These are phyloP conservation scores for Isabelozyma heimii DNA, from an alignment of 805 yeast species.

Conservation along the genomic window DNA sequence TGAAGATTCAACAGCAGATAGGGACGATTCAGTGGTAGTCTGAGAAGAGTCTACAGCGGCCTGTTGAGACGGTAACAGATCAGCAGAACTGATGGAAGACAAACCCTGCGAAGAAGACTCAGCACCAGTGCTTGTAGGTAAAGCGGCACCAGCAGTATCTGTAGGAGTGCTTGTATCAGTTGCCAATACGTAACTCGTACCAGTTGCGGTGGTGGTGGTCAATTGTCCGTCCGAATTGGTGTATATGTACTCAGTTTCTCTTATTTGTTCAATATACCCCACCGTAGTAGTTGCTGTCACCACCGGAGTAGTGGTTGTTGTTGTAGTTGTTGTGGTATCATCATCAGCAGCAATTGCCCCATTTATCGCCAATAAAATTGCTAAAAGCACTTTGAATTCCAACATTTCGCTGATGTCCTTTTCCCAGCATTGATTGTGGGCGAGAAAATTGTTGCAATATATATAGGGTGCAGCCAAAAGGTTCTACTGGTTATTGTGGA, in stretches of 20 bases:
- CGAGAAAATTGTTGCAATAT: neutral
- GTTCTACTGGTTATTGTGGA: neutral
- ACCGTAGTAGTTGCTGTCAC: conserved; percentile 31
- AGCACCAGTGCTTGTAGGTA: conserved; percentile 1
- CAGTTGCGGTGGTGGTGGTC: conserved; percentile 25
- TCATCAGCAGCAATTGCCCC: neutral
- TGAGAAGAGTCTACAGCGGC: neutral
- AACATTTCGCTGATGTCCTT: neutral
- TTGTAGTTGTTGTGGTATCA: conserved; percentile 7
- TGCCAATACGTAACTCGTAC: conserved; percentile 6
- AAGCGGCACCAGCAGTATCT: conserved; percentile 3
- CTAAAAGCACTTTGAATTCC: neutral
- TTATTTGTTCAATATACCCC: conserved; percentile 20
- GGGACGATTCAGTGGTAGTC: conserved; percentile 3
- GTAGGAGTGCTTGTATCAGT: neutral
- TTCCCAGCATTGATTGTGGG: neutral
- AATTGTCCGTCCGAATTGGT: conserved; percentile 25
- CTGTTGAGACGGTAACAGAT: neutral
- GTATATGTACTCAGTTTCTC: conserved; percentile 27
- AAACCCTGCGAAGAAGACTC: neutral
- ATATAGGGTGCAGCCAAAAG: neutral
- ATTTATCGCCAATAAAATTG: neutral
- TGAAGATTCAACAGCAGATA: conserved; percentile 3
- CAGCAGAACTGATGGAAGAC: neutral
- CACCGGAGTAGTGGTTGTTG: conserved; percentile 24